Conservation (phyloP, 345 rosid species). For the Aegle marmelos region DNA sequence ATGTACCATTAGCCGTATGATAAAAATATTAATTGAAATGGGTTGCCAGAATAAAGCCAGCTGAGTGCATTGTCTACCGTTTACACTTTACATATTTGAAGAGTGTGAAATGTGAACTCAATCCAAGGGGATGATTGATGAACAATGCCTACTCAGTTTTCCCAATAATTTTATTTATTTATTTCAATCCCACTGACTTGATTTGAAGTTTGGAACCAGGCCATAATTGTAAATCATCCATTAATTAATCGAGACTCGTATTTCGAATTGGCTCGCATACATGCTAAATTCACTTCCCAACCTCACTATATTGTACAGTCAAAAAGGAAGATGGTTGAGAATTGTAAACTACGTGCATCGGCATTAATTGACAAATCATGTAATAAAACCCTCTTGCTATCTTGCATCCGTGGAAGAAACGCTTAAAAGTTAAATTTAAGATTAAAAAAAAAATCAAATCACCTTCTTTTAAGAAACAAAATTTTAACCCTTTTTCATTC, state of each 20-base stretch:
- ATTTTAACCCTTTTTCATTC: background rate
- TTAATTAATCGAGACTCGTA: too few relatives aligned
- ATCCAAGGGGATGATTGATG: background rate
- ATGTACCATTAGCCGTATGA: too few relatives aligned
- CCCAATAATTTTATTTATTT: background rate
- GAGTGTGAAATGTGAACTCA: background rate
- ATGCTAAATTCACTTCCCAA: background rate
- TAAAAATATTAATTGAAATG: too few relatives aligned
- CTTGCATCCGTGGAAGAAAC: constrained; percentile 3
- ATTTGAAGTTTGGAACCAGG: background rate
- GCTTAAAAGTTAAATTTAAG: background rate
- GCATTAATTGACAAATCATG: background rate
- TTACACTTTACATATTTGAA: too few relatives aligned
- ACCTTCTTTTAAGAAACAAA: constrained; percentile 12
- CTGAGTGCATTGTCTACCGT: too few relatives aligned
- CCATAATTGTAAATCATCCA: background rate
- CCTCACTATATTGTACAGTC: background rate
- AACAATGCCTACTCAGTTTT: background rate
- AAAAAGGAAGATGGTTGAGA: background rate
- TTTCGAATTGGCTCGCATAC: too few relatives aligned
- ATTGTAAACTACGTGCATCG: background rate
- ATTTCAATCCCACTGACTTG: background rate
- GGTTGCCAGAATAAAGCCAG: too few relatives aligned
- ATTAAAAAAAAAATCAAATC: background rate
- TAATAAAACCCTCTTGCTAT: background rate